Conservation (phyloP, 179 eudicot genomes). For the Vitellaria paradoxa region DNA sequence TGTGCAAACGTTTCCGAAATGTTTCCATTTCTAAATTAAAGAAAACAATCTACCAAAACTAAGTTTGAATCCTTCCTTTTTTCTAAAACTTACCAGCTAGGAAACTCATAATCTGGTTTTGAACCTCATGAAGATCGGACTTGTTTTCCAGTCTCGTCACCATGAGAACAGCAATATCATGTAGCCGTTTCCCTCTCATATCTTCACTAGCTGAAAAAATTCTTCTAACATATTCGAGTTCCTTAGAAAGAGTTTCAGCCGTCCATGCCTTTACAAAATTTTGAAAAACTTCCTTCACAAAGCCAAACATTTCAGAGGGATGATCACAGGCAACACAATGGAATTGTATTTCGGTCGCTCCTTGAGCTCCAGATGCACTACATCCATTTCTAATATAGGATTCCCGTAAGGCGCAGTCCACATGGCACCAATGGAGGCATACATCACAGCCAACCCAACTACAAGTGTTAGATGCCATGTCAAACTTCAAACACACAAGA, state of each 20-base stretch:
- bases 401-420: conserved; percentile 79
- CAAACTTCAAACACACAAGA: conserved; percentile 88
- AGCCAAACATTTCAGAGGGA: conserved; percentile 98
- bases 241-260: conserved; percentile 64
- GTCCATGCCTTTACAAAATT: conserved; percentile 78
- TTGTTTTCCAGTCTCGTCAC: conserved; percentile 57
- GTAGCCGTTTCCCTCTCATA: conserved; percentile 67
- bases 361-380: conserved; percentile 52
- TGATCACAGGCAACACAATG: conserved; percentile 91
- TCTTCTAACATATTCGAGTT: conserved; percentile 82
- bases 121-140: conserved; percentile 57
- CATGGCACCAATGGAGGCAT: conserved; percentile 96
- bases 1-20: too few relatives aligned
- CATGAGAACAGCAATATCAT: conserved; percentile 61
- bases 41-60: too few relatives aligned
- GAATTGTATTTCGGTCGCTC: conserved; percentile 83
- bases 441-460: conserved; percentile 99
- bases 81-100: too few relatives aligned
- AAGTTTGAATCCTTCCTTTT: too few relatives aligned
- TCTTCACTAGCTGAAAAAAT: conserved; percentile 79
- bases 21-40: too few relatives aligned
- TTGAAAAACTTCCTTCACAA: conserved; percentile 92
- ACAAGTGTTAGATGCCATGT: conserved; percentile 91
- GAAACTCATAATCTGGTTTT: conserved; percentile 43
- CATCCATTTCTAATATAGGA: conserved; percentile 75